These are phyloP conservation scores for Paramecium caudatum DNA, from an alignment of 73 alveolate genomes.

Conservation along the genomic window DNA sequence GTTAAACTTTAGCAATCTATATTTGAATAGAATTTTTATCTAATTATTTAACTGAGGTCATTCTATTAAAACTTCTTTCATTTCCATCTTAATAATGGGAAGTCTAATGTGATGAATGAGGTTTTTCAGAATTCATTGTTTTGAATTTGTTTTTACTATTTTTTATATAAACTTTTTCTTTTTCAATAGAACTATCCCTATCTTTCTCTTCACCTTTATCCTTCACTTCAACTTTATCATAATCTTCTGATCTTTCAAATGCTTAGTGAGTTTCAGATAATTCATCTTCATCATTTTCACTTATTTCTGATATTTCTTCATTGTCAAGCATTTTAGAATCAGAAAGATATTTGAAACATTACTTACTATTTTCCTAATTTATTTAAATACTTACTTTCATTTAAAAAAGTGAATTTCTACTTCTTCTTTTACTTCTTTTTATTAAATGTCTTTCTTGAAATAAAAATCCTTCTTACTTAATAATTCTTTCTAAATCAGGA, in stretches of 20 bases:
- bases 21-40: not conserved
- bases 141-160: not conserved
- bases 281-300: not conserved
- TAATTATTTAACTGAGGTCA: not conserved
- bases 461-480: conserved; percentile 9
- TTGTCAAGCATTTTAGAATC: not conserved
- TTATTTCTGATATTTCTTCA: conserved; percentile 18
- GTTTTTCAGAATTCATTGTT: conserved; percentile 5
- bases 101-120: not conserved
- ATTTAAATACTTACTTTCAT: not conserved
- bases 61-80: conserved; percentile 13
- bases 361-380: conserved; percentile 17
- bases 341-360: not conserved
- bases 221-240: too few species aligned
- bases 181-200: not conserved
- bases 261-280: not conserved
- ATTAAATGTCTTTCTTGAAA: not conserved
- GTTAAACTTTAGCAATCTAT: not conserved
- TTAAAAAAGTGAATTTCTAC: not conserved
- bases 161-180: not conserved
- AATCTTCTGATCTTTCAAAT: too few species aligned
- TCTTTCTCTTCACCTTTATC: conserved; percentile 9
- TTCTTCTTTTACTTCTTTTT: not conserved
- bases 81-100: not conserved
- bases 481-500: conserved; percentile 44